These are phyloP conservation scores for Adansonia rubrostipa DNA, from an alignment of 441 rosid genomes.

Conservation along the genomic window DNA sequence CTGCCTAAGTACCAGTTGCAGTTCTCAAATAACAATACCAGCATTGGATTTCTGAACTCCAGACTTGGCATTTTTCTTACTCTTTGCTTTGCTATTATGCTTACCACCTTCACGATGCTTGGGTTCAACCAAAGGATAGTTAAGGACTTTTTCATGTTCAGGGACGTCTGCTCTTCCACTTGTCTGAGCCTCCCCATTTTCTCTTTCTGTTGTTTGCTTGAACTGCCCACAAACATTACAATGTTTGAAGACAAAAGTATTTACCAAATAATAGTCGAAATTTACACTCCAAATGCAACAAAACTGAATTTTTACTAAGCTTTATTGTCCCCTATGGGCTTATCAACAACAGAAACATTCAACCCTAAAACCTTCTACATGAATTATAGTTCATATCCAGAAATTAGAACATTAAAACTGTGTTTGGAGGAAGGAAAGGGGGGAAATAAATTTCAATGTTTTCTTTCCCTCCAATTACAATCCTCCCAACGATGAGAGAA, in stretches of 20 bases:
- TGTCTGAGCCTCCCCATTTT: conserved; percentile 36
- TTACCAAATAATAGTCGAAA: background rate
- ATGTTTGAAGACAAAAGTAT: conserved; percentile 15
- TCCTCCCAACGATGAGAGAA: no score
- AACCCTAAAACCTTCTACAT: background rate
- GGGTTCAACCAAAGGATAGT: conserved; percentile 36
- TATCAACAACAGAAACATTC: background rate
- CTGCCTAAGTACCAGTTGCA: background rate
- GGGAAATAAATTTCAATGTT: background rate
- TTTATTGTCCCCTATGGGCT: background rate
- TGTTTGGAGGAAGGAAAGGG: background rate
- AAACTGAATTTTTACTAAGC: background rate
- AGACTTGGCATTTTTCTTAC: conserved; percentile 40
- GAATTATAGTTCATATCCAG: background rate
- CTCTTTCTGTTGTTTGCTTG: conserved; percentile 37
- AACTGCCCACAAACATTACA: conserved; percentile 42
- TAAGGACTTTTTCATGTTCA: conserved; percentile 34
- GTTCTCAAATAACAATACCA: conserved; percentile 39
- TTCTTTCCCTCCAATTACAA: background rate
- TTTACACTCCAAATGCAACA: background rate
- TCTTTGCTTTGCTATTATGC: conserved; percentile 44
- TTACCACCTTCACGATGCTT: conserved; percentile 38
- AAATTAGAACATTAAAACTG: background rate
- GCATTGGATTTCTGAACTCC: conserved; percentile 36
- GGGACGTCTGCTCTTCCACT: conserved; percentile 31